A percentile compares a stretch with the other conserved stretches of the same genome.
Conservation (phyloP, 805 yeast species). For the Starmerella floricola region DNA sequence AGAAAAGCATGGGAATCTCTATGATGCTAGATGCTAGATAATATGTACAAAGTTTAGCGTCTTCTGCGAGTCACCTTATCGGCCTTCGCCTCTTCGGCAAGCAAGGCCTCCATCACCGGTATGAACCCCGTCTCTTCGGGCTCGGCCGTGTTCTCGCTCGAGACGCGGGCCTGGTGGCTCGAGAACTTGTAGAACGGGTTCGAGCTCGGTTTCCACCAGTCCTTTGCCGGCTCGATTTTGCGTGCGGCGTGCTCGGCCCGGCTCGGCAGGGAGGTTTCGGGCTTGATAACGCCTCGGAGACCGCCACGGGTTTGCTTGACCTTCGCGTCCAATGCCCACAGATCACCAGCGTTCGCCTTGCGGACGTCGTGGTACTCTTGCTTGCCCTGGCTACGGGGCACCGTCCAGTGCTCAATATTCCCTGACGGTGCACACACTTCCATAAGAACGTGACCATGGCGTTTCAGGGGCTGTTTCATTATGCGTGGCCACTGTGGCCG, state of each 20-base stretch:
- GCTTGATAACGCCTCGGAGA: constrained; percentile 13
- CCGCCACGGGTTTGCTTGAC: constrained; percentile 31
- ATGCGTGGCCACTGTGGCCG: constrained; percentile 46
- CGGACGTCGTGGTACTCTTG: constrained; percentile 82
- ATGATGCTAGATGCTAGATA: too few relatives aligned
- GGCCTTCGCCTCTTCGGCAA: constrained; percentile 9
- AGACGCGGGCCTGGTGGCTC: constrained; percentile 12
- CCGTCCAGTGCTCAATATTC: constrained; percentile 71
- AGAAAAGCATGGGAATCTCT: too few relatives aligned
- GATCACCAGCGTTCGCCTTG: constrained; percentile 70
- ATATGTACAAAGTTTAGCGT: too few relatives aligned
- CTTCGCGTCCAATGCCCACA: constrained; percentile 69
- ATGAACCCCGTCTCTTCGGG: constrained; percentile 8
- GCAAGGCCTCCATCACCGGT: constrained; percentile 8
- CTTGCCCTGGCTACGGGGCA: constrained; percentile 64
- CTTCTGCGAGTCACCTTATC: constrained; percentile 11
- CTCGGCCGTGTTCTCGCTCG: constrained; percentile 4
- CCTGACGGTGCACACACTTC: constrained; percentile 74
- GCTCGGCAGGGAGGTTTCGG: not conserved
- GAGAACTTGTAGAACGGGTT: constrained; percentile 11
- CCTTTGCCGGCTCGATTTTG: constrained; percentile 1
- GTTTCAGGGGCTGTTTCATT: constrained; percentile 51
- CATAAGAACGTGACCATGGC: constrained; percentile 70
- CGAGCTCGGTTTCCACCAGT: constrained; percentile 11
- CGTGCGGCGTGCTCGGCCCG: not conserved